Percentiles rank a stretch among this genome's conserved stretches.
Evolutionary conservation across 495 filamentous ascomycete genomes (phyloP).

Genomic region (Cryomyces minteri): DNA sequence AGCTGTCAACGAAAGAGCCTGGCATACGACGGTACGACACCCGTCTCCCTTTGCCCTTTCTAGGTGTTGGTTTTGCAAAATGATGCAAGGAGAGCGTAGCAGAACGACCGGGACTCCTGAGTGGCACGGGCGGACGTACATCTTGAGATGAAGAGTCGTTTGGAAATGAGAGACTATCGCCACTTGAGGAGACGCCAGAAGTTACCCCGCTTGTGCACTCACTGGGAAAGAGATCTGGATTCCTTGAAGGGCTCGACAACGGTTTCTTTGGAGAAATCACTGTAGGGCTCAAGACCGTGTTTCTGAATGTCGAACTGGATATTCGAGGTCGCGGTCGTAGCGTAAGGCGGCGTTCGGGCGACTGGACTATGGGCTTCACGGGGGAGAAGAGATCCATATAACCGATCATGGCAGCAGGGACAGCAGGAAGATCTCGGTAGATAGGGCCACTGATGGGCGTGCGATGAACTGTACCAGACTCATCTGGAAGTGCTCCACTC

Average conservation of each 20-base stretch:
- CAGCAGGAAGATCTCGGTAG: neutral
- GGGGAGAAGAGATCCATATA: conserved; percentile 13
- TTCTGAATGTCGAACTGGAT: conserved; percentile 4
- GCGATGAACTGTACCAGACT: neutral
- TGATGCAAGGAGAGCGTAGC: no score
- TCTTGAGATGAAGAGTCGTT: neutral
- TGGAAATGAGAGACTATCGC: neutral
- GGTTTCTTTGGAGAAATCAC: neutral
- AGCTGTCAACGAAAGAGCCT: no score
- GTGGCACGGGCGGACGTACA: neutral
- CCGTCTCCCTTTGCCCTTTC: no score
- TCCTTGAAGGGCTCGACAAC: no score
- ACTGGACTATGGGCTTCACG: neutral
- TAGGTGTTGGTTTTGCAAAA: no score
- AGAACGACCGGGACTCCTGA: no score
- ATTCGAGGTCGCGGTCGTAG: conserved; percentile 3
- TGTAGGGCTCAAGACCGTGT: neutral
- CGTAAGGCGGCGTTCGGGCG: neutral
- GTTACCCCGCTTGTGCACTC: no score
- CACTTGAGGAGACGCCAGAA: neutral
- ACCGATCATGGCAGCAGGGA: neutral
- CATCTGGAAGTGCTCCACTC: no score
- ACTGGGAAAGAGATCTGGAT: no score
- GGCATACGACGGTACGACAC: no score
- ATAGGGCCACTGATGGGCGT: neutral